phyloP scores from a whole-genome alignment of 306 rosid species.

The Vigna mungo region DNA sequence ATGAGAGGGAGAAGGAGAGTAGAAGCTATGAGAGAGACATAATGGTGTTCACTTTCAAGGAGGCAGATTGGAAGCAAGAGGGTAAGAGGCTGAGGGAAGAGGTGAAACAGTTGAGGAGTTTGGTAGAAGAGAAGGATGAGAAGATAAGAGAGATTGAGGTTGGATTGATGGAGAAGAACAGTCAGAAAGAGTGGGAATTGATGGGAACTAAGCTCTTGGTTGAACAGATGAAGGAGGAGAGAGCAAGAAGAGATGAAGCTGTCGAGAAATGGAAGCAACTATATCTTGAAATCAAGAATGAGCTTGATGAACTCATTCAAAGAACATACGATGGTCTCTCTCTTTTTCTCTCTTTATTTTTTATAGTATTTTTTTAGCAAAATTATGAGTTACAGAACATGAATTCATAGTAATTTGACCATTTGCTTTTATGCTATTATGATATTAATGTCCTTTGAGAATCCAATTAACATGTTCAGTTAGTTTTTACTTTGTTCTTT shows the following conservation, averaged over 20 bases:
- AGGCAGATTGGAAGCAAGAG: conserved; percentile 91
- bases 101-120: conserved; percentile 65
- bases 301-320: conserved; percentile 93
- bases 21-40: conserved; percentile 71
- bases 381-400: conserved; percentile 13
- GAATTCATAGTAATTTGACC: conserved; percentile 6
- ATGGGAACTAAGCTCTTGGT: conserved; percentile 62
- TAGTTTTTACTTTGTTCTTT: no score
- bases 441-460: no score
- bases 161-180: conserved; percentile 14
- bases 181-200: conserved; percentile 59
- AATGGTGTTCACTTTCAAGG: conserved; percentile 76
- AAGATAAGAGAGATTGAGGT: conserved; percentile 58
- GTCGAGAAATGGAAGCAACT: conserved; percentile 97
- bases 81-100: conserved; percentile 75
- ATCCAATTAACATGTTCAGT: neutral
- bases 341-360: conserved; percentile 12
- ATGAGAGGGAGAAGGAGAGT: conserved; percentile 67
- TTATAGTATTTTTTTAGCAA: neutral
- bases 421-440: conserved; percentile 18
- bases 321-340: conserved; percentile 68
- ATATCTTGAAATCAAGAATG: conserved; percentile 82
- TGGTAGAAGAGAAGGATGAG: conserved; percentile 71
- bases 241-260: conserved; percentile 82
- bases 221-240: conserved; percentile 78